These are phyloP conservation scores for Nigrospora sphaerica DNA, from an alignment of 2,329 filamentous ascomycete species.

Conservation along the genomic window DNA sequence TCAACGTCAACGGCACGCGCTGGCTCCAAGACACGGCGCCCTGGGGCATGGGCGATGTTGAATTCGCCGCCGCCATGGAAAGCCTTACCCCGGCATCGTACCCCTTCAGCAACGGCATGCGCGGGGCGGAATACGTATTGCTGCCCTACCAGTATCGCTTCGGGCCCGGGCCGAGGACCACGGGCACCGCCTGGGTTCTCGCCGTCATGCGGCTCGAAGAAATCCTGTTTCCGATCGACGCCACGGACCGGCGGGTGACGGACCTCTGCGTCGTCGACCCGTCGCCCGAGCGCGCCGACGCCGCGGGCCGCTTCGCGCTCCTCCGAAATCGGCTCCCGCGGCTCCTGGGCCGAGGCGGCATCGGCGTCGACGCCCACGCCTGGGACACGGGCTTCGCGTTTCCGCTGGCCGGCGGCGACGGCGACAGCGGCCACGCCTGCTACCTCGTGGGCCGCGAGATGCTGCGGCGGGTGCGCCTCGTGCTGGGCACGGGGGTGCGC, in stretches of 20 bases:
- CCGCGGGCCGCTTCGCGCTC: neutral
- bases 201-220: conserved; percentile 1
- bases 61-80: neutral
- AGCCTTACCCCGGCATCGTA: neutral
- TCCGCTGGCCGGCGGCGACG: too few relatives aligned
- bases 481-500: neutral
- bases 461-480: neutral
- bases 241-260: neutral
- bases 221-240: neutral
- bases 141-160: conserved; percentile 2
- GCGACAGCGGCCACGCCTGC: neutral
- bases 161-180: neutral
- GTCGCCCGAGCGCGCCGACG: neutral
- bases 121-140: conserved; percentile 3
- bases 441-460: neutral
- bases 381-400: neutral
- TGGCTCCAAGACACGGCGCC: neutral
- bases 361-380: neutral
- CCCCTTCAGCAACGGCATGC: neutral
- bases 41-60: too few relatives aligned
- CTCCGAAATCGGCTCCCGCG: neutral
- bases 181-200: neutral
- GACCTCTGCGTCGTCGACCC: conserved; percentile 2
- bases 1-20: neutral
- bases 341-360: neutral